Conservation (phyloP, 345 rosid species). For the thale cress (Arabidopsis thaliana) region TAIR10.1 NC_003076.8:4946001-4946500, state of each 20-base stretch:
- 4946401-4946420: background rate
- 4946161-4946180: constrained; percentile 41
- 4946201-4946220: background rate
- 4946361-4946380: background rate
- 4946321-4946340: background rate
- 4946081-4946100: constrained; percentile 6
- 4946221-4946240: too few relatives aligned
- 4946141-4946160: constrained; percentile 34
- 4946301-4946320: background rate
- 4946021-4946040: constrained; percentile 37
- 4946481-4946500: background rate
- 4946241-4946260: background rate
- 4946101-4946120: constrained; percentile 20
- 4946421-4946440: background rate
- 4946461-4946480: background rate
- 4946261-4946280: background rate
- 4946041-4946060: background rate
- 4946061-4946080: background rate
- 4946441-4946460: background rate
- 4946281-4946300: background rate
- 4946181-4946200: constrained; percentile 35
- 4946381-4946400: background rate
- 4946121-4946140: constrained; percentile 45
- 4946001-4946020: constrained; percentile 81
- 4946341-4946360: background rate